Evolutionary conservation across 2,329 filamentous ascomycete species (phyloP).

Genomic region (Didymella keratinophila): DNA sequence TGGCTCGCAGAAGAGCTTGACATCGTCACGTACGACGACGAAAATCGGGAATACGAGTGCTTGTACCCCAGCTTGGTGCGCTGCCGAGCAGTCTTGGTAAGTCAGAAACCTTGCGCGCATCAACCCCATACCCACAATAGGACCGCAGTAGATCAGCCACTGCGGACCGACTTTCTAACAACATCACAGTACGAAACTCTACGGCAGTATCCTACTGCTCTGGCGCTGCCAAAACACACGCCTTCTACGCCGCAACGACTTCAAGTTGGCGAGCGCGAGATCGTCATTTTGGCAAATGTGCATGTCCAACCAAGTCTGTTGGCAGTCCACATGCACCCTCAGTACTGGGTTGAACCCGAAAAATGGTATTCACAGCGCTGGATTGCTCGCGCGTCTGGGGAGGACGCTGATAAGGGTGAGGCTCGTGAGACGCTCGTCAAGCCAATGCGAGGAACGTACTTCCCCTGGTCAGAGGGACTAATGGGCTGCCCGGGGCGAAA

Average conservation of each 20-base stretch:
- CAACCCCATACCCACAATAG: constrained; percentile 1
- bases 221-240: not conserved
- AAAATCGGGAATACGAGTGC: not conserved
- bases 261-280: not conserved
- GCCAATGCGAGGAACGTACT: constrained; percentile 18
- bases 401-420: not conserved
- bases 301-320: constrained; percentile 51
- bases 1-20: not conserved
- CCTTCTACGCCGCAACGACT: not conserved
- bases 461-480: constrained; percentile 29
- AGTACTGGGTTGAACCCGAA: constrained; percentile 37
- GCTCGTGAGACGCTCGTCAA: constrained; percentile 12
- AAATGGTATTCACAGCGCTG: constrained; percentile 46
- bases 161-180: constrained; percentile 1
- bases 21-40: not conserved
- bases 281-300: not conserved
- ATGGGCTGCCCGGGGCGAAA: constrained; percentile 44
- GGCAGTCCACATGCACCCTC: constrained; percentile 48
- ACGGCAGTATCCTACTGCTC: not conserved
- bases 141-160: not conserved
- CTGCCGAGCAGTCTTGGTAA: not conserved
- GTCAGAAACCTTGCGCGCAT: constrained; percentile 1
- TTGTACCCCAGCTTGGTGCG: not conserved
- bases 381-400: constrained; percentile 15
- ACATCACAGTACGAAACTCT: not conserved